phyloP scores from a whole-genome alignment of 1,284 basidiomycete genomes.

The Pyrrhoderma noxium region DNA sequence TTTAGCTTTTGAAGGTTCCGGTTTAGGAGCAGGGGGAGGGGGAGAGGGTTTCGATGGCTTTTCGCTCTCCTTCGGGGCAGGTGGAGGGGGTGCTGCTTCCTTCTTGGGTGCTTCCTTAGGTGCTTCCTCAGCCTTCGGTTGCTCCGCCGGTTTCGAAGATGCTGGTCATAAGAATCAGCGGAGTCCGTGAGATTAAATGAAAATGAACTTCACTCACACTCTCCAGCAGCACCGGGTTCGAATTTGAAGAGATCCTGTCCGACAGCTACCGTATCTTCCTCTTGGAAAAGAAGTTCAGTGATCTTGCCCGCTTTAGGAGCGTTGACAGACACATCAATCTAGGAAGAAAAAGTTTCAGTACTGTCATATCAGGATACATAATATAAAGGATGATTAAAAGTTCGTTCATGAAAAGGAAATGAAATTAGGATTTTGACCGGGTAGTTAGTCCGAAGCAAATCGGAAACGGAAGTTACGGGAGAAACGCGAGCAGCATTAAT shows the following conservation, averaged over 20 bases:
- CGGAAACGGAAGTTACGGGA: constrained; percentile 3
- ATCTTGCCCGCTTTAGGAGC: constrained; percentile 88
- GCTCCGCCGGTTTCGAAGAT: constrained; percentile 29
- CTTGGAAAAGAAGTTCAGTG: constrained; percentile 77
- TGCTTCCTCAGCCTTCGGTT: constrained; percentile 34
- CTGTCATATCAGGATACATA: too few species aligned
- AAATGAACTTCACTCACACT: constrained; percentile 37
- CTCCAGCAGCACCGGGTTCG: constrained; percentile 74
- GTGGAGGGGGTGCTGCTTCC: constrained; percentile 36
- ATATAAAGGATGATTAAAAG: too few species aligned
- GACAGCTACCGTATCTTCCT: constrained; percentile 92
- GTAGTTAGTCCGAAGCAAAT: background rate
- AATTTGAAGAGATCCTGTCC: constrained; percentile 94
- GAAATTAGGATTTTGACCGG: background rate
- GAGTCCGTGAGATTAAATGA: too few species aligned
- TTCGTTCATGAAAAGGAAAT: background rate
- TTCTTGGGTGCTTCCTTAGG: constrained; percentile 45
- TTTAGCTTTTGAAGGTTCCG: constrained; percentile 24
- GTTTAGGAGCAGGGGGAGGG: constrained; percentile 23
- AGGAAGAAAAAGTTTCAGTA: constrained; percentile 14
- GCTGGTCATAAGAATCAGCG: constrained; percentile 10
- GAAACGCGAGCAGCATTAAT: background rate
- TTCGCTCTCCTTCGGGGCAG: constrained; percentile 28
- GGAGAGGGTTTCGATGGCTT: constrained; percentile 20
- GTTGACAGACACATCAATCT: constrained; percentile 98